phyloP scores from a whole-genome alignment of 768 basidiomycete species.

The Rhizopogon sp. region DNA sequence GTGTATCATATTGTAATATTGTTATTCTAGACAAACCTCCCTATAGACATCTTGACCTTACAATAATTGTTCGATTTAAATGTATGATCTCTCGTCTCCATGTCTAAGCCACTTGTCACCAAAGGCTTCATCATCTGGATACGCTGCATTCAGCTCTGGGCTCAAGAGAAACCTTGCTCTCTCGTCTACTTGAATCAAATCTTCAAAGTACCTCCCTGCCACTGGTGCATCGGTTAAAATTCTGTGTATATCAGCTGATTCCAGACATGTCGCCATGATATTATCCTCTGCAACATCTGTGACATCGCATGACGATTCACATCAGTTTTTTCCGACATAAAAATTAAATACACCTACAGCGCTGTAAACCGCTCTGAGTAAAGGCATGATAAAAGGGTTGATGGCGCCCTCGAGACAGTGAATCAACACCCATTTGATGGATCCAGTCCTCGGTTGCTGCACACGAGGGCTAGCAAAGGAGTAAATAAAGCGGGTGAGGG shows the following conservation, averaged over 20 bases:
- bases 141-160: constrained; percentile 35
- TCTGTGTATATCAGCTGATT: constrained; percentile 12
- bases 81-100: constrained; percentile 1
- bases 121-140: constrained; percentile 43
- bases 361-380: constrained; percentile 27
- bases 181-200: constrained; percentile 18
- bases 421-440: constrained; percentile 35
- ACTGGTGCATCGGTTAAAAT: constrained; percentile 21
- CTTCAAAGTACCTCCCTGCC: constrained; percentile 35
- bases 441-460: constrained; percentile 40
- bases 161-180: constrained; percentile 36
- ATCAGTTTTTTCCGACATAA: background rate
- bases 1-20: background rate
- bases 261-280: constrained; percentile 18
- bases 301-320: constrained; percentile 2
- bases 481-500: background rate
- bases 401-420: constrained; percentile 32
- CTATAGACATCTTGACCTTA: too few species aligned
- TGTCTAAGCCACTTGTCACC: constrained; percentile 31
- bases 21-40: too few species aligned
- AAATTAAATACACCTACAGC: constrained; percentile 28
- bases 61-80: too few species aligned
- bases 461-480: constrained; percentile 25
- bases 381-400: constrained; percentile 48
- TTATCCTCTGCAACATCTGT: constrained; percentile 34